A percentile compares a stretch with the other conserved stretches of the same genome.
These are phyloP conservation scores for Immersiporthe knoxdaviesiana DNA, from an alignment of 2,329 filamentous ascomycete species.

Conservation along the genomic window DNA sequence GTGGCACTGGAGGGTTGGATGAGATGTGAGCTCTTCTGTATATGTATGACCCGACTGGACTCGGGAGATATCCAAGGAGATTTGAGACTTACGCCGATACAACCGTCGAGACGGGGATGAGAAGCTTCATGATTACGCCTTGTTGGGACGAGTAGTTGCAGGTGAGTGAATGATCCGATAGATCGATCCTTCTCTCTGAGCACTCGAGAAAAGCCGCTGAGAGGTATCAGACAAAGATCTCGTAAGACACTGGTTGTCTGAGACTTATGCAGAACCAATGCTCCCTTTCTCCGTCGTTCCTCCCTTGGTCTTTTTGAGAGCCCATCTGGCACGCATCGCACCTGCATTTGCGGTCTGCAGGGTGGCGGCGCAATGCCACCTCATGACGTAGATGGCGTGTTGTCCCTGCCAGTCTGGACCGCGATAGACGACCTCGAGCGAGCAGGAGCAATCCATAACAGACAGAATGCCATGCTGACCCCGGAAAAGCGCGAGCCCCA, in stretches of 20 bases:
- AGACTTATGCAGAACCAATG: background rate
- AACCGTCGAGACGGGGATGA: background rate
- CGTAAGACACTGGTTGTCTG: background rate
- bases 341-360: background rate
- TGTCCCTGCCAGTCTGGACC: background rate
- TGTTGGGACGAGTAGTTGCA: background rate
- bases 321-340: background rate
- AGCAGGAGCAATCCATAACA: background rate
- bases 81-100: background rate
- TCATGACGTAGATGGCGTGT: background rate
- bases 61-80: no score
- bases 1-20: background rate
- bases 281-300: no score
- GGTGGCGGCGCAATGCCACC: background rate
- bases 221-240: background rate
- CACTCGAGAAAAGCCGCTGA: no score
- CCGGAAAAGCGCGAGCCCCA: background rate
- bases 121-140: background rate
- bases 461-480: background rate
- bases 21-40: background rate
- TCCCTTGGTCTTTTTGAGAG: background rate
- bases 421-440: background rate
- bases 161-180: no score
- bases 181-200: no score
- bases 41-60: background rate